phyloP scores from a whole-genome alignment of 164 flowering plant genomes.

The Nymphaea colorata region DNA sequence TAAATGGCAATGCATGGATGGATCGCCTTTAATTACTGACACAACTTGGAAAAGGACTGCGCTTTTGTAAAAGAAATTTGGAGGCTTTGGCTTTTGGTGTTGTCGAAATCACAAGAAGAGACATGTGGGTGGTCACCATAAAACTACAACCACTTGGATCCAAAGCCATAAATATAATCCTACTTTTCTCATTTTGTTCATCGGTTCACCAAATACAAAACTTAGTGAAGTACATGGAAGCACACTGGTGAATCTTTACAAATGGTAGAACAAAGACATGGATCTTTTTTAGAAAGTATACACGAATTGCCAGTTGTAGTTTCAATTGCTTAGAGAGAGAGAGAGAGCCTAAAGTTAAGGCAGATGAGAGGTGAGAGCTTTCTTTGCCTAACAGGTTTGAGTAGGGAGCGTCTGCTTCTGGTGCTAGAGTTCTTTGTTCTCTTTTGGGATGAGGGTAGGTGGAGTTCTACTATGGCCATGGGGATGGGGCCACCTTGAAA shows the following conservation, averaged over 20 bases:
- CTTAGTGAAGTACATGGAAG: not conserved
- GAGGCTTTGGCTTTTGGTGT: not conserved
- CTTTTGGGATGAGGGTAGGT: no score
- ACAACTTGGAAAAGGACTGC: not conserved
- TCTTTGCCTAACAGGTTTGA: no score
- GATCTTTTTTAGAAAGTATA: not conserved
- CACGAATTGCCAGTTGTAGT: not conserved
- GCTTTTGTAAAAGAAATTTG: not conserved
- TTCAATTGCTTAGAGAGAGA: no score
- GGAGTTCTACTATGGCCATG: no score
- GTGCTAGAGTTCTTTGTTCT: no score
- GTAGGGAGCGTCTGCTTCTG: no score
- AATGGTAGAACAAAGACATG: not conserved
- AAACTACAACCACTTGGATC: no score
- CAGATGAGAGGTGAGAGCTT: no score
- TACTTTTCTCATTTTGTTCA: not conserved
- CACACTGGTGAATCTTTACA: not conserved
- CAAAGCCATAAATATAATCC: not conserved
- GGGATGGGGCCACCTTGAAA: no score
- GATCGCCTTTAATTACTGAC: not conserved
- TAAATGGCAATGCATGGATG: not conserved
- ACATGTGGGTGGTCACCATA: no score
- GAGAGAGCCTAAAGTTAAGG: no score
- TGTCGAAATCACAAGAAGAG: not conserved
- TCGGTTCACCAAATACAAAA: not conserved